These are phyloP conservation scores for Populus trichocarpa DNA, from an alignment of 441 rosid genomes.

Conservation along the genomic window DNA sequence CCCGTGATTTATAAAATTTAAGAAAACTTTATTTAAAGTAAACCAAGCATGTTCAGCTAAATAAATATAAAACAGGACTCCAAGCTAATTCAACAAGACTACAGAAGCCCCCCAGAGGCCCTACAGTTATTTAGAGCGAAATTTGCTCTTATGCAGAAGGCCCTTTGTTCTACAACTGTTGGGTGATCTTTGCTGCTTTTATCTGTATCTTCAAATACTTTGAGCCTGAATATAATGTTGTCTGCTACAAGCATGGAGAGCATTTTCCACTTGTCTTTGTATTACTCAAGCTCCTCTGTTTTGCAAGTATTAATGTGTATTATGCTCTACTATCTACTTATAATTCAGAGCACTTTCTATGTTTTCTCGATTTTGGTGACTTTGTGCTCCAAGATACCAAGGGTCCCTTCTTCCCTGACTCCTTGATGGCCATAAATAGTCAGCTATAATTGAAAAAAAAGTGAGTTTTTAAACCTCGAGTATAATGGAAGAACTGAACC, in stretches of 20 bases:
- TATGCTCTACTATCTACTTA: not conserved
- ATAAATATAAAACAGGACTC: not conserved
- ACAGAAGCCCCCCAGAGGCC: not conserved
- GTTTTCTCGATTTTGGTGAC: not conserved
- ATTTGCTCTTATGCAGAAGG: not conserved
- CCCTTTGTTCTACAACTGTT: not conserved
- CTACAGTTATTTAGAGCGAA: not conserved
- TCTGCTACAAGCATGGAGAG: not conserved
- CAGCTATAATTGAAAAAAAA: not conserved
- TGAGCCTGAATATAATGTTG: not conserved
- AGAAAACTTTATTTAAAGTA: not conserved
- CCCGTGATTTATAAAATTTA: not conserved
- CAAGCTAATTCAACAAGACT: not conserved
- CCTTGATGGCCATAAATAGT: not conserved
- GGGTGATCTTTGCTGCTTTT: not conserved
- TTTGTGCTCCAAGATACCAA: not conserved
- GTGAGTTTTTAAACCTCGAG: not conserved
- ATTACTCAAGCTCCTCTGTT: not conserved
- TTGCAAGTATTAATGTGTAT: not conserved
- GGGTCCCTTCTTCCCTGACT: not conserved
- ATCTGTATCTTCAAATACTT: not conserved
- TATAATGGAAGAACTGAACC: slow-evolving; percentile 4
- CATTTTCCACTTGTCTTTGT: not conserved
- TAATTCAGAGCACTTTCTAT: not conserved
- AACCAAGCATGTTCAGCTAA: not conserved